phyloP scores from a whole-genome alignment of 306 rosid species.

The Astragalus membranaceus region DNA sequence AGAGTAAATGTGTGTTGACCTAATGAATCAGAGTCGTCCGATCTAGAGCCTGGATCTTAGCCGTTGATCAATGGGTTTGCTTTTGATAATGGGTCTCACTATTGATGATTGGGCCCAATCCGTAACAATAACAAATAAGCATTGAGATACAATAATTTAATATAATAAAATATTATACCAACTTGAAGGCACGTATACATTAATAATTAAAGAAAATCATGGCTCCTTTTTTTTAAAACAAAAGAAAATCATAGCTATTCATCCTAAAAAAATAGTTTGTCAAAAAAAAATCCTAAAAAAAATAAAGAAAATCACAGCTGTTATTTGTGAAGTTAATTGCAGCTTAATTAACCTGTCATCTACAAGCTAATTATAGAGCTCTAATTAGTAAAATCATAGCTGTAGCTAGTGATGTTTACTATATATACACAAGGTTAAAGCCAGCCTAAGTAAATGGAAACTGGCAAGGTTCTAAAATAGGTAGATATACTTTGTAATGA shows the following conservation, averaged over 20 bases:
- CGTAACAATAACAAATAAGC: no score
- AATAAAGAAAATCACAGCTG: not conserved
- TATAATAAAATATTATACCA: not conserved
- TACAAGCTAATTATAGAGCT: constrained; percentile 5
- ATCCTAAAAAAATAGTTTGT: no score
- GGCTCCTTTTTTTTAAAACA: no score
- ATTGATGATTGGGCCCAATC: no score
- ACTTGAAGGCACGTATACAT: not conserved
- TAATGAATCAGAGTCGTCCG: no score
- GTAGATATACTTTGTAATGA: not conserved
- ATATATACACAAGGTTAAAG: not conserved
- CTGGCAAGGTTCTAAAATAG: not conserved
- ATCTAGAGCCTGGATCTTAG: no score
- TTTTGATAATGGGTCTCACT: no score
- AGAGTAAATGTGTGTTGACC: no score
- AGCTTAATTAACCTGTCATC: not conserved
- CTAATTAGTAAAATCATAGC: not conserved
- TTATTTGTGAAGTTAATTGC: not conserved
- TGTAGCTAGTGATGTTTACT: constrained; percentile 1
- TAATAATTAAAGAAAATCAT: not conserved
- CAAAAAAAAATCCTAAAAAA: no score
- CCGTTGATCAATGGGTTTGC: no score
- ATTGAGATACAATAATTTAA: no score
- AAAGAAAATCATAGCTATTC: no score
- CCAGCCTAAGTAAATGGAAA: not conserved